Evolutionary conservation across 2,329 filamentous ascomycete species (phyloP).

Genomic region (Thelonectria discophora): DNA sequence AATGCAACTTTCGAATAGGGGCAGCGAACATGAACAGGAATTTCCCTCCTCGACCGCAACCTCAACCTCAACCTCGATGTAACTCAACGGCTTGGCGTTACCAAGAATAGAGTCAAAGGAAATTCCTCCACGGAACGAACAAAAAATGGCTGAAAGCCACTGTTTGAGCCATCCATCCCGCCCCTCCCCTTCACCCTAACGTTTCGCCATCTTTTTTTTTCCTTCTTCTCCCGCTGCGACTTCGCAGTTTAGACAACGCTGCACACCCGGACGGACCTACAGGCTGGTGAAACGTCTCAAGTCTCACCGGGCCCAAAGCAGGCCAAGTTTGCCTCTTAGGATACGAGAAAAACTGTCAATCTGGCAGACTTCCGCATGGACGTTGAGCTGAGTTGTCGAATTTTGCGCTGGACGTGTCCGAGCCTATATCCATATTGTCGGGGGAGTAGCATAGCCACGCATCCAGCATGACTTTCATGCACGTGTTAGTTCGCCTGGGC

Average conservation of each 20-base stretch:
- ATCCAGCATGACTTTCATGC: not conserved
- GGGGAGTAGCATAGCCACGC: no score
- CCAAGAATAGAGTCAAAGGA: not conserved
- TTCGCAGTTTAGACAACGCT: not conserved
- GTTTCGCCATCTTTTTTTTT: not conserved
- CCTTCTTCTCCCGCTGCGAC: not conserved
- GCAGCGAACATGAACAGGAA: no score
- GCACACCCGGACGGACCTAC: constrained; percentile 2
- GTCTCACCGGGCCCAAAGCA: constrained; percentile 12
- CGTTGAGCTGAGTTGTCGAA: no score
- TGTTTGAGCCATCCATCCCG: not conserved
- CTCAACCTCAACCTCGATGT: no score
- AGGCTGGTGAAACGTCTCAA: constrained; percentile 16
- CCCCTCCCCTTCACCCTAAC: not conserved
- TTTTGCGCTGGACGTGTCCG: no score
- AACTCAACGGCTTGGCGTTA: not conserved
- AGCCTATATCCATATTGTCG: no score
- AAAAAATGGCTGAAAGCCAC: constrained; percentile 9
- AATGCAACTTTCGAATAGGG: no score
- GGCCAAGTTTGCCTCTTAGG: constrained; percentile 2
- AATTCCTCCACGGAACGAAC: not conserved
- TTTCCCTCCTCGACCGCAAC: no score
- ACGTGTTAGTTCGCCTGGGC: not conserved
- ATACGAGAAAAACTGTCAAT: not conserved
- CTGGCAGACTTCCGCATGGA: not conserved